These are phyloP conservation scores for Linum trigynum DNA, from an alignment of 345 rosid species.

Conservation along the genomic window DNA sequence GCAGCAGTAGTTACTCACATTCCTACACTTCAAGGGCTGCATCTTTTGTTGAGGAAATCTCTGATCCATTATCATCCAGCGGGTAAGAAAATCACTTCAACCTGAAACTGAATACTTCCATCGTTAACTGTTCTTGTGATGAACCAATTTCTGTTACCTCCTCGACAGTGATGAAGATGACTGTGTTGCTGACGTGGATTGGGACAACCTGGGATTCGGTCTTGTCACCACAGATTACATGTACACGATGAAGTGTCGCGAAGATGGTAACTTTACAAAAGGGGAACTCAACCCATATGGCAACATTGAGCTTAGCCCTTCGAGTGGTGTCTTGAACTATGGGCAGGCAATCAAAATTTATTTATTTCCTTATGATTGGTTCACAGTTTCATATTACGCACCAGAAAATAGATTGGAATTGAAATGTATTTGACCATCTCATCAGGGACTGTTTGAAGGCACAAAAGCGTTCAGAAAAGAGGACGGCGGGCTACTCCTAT, in stretches of 20 bases:
- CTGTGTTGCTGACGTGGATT: conserved; percentile 63
- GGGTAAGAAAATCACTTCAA: conserved; percentile 17
- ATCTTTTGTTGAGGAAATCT: conserved; percentile 20
- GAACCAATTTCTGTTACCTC: background rate
- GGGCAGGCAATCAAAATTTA: conserved; percentile 58
- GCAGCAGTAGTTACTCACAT: background rate
- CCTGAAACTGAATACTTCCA: background rate
- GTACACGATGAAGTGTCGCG: conserved; percentile 53
- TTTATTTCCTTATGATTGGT: background rate
- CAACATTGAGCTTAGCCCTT: conserved; percentile 64
- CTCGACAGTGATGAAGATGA: conserved; percentile 25
- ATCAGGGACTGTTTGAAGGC: conserved; percentile 74
- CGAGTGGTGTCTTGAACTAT: conserved; percentile 70
- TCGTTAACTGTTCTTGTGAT: background rate
- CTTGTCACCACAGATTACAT: conserved; percentile 58
- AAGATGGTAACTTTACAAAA: conserved; percentile 33
- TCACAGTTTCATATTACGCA: background rate
- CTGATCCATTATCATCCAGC: conserved; percentile 13
- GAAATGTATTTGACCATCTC: background rate
- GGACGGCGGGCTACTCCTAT: conserved; percentile 52
- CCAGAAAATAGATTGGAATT: background rate
- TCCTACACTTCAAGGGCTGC: conserved; percentile 27
- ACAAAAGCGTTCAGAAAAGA: conserved; percentile 67
- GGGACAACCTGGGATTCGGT: conserved; percentile 79
- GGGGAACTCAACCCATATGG: conserved; percentile 47